Conservation (phyloP, 2,329 filamentous ascomycete species). For the Escovopsis sp. region DNA sequence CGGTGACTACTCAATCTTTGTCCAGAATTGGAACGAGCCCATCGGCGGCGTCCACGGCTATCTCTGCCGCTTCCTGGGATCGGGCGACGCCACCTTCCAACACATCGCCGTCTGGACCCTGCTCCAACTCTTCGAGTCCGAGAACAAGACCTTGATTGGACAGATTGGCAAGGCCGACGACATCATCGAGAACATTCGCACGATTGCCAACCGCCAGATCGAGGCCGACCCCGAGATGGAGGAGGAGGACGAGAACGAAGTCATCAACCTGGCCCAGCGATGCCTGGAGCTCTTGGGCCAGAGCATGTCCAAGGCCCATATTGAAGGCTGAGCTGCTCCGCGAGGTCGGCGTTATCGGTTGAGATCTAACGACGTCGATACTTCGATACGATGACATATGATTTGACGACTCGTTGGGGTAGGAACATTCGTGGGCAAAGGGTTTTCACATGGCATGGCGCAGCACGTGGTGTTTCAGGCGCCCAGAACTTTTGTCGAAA, state of each 20-base stretch:
- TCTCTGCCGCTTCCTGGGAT: slow-evolving; percentile 79
- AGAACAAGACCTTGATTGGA: slow-evolving; percentile 76
- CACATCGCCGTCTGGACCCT: slow-evolving; percentile 98
- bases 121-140: slow-evolving; percentile 86
- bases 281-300: slow-evolving; percentile 78
- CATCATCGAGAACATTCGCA: slow-evolving; percentile 80
- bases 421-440: slow-evolving; percentile 1
- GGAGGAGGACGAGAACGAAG: slow-evolving; percentile 84
- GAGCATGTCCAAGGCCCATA: slow-evolving; percentile 59
- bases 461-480: slow-evolving; percentile 15
- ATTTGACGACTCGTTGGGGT: background rate
- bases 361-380: background rate
- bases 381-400: background rate
- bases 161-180: slow-evolving; percentile 82
- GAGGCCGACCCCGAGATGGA: slow-evolving; percentile 76
- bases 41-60: slow-evolving; percentile 94
- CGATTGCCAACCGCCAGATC: slow-evolving; percentile 77
- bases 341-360: background rate
- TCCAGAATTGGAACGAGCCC: slow-evolving; percentile 84
- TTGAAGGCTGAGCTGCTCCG: slow-evolving; percentile 50
- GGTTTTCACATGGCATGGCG: slow-evolving; percentile 5
- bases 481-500: slow-evolving; percentile 14
- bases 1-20: slow-evolving; percentile 90
- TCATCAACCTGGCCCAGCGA: slow-evolving; percentile 76
- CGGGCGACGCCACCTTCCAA: slow-evolving; percentile 92